Percentiles rank a stretch among this genome's conserved stretches.
Evolutionary conservation across 2,329 filamentous ascomycete species (phyloP).

Genomic region (Penicillium psychrosexuale): DNA sequence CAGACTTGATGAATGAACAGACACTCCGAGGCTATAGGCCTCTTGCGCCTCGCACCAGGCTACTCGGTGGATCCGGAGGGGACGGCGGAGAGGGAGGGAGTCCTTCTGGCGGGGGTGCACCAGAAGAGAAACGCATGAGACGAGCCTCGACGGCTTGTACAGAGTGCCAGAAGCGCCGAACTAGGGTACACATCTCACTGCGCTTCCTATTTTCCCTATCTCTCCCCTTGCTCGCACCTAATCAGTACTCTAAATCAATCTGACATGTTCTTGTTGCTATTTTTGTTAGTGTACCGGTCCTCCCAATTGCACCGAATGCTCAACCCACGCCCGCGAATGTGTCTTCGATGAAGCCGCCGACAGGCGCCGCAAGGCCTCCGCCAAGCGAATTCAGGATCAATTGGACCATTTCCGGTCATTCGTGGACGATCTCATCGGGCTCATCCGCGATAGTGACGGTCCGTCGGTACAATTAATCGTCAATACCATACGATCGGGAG

Average conservation of each 20-base stretch:
- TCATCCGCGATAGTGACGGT: constrained; percentile 25
- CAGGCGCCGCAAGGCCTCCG: constrained; percentile 37
- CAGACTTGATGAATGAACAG: constrained; percentile 26
- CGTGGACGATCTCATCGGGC: constrained; percentile 27
- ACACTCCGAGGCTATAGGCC: constrained; percentile 29
- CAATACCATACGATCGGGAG: constrained; percentile 27
- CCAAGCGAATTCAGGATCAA: constrained; percentile 30
- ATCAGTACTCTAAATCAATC: not conserved
- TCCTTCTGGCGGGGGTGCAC: constrained; percentile 10
- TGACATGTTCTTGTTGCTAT: constrained; percentile 10
- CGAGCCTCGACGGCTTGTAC: constrained; percentile 38
- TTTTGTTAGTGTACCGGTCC: constrained; percentile 31
- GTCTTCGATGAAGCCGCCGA: constrained; percentile 35
- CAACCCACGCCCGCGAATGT: constrained; percentile 32
- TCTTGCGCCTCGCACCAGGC: constrained; percentile 31
- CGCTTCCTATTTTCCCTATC: not conserved
- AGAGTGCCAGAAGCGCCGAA: constrained; percentile 39
- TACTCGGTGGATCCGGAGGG: constrained; percentile 10
- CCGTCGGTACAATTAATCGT: constrained; percentile 24
- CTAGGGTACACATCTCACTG: constrained; percentile 31
- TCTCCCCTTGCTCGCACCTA: not conserved
- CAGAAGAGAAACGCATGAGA: constrained; percentile 34
- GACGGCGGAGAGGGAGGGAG: constrained; percentile 14
- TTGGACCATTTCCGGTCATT: constrained; percentile 28
- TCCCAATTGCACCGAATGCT: constrained; percentile 35